Evolutionary conservation across 371 early-diverging fungal genomes (phyloP).

Genomic region (Thermomucor indicae-seudaticae): DNA sequence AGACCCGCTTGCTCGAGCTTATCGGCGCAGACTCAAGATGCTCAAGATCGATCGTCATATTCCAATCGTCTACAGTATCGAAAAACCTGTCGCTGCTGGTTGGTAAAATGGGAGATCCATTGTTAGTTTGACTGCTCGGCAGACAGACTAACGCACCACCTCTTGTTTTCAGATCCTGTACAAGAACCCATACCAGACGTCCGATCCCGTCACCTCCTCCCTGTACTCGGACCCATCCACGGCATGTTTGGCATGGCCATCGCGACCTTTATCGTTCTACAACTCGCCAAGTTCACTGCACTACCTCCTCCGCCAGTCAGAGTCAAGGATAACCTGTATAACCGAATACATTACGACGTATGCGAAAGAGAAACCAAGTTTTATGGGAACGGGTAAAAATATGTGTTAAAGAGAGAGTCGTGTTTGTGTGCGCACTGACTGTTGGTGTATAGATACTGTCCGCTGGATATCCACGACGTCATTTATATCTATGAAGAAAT

Average conservation of each 20-base stretch:
- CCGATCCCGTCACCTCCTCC: conserved; percentile 69
- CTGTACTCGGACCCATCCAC: conserved; percentile 84
- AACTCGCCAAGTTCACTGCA: conserved; percentile 69
- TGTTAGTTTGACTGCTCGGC: too few relatives aligned
- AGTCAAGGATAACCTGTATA: conserved; percentile 68
- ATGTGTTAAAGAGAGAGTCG: background rate
- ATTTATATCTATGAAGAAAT: conserved; percentile 84
- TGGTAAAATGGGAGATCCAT: too few relatives aligned
- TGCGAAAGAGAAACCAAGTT: conserved; percentile 56
- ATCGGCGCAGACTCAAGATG: conserved; percentile 69
- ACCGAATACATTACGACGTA: conserved; percentile 72
- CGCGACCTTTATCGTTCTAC: conserved; percentile 80
- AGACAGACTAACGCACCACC: too few relatives aligned
- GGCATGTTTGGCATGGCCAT: conserved; percentile 91
- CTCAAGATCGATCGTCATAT: conserved; percentile 72
- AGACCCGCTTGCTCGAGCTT: conserved; percentile 88
- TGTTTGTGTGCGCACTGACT: background rate
- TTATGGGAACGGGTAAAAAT: conserved; percentile 36
- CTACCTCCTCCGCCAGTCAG: conserved; percentile 72
- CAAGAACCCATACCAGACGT: conserved; percentile 67
- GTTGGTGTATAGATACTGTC: conserved; percentile 1
- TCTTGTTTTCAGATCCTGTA: conserved; percentile 28
- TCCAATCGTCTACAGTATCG: conserved; percentile 87
- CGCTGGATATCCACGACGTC: conserved; percentile 62
- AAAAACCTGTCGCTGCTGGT: conserved; percentile 59